phyloP scores from a whole-genome alignment of 2,329 filamentous ascomycete genomes.

The Phaeophleospora eucalypticola region DNA sequence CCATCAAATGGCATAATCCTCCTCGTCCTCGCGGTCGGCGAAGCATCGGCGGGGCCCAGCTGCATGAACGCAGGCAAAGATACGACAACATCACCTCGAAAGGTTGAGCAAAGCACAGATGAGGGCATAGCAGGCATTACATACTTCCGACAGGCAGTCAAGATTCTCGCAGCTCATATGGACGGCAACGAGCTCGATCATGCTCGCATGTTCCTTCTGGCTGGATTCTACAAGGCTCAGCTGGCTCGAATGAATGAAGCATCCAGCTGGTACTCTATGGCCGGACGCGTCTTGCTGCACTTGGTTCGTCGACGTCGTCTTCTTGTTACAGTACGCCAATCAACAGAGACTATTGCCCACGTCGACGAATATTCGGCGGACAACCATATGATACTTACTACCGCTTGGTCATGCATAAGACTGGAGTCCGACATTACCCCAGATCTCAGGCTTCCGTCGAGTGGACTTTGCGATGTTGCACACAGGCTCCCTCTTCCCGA shows the following conservation, averaged over 20 bases:
- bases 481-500: slow-evolving; percentile 54
- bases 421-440: slow-evolving; percentile 89
- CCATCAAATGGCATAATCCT: slow-evolving; percentile 73
- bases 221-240: slow-evolving; percentile 81
- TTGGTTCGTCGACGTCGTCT: slow-evolving; percentile 38
- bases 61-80: not conserved
- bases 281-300: slow-evolving; percentile 58
- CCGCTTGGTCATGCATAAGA: slow-evolving; percentile 89
- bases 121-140: slow-evolving; percentile 59
- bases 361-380: not conserved
- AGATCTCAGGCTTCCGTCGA: slow-evolving; percentile 62
- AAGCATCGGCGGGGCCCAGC: slow-evolving; percentile 38
- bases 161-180: slow-evolving; percentile 74
- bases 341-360: not conserved
- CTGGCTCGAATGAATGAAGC: slow-evolving; percentile 80
- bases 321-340: not conserved
- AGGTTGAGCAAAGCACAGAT: not conserved
- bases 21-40: slow-evolving; percentile 75
- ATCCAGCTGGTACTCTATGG: slow-evolving; percentile 61
- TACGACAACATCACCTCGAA: not conserved
- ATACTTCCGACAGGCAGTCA: slow-evolving; percentile 77
- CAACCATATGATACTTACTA: slow-evolving; percentile 48
- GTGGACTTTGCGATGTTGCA: slow-evolving; percentile 54
- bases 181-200: slow-evolving; percentile 73
- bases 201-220: slow-evolving; percentile 76